Percentiles rank a stretch among this genome's conserved stretches.
phyloP scores from a whole-genome alignment of 805 yeast species.

The Pichia sporocuriosa region DNA sequence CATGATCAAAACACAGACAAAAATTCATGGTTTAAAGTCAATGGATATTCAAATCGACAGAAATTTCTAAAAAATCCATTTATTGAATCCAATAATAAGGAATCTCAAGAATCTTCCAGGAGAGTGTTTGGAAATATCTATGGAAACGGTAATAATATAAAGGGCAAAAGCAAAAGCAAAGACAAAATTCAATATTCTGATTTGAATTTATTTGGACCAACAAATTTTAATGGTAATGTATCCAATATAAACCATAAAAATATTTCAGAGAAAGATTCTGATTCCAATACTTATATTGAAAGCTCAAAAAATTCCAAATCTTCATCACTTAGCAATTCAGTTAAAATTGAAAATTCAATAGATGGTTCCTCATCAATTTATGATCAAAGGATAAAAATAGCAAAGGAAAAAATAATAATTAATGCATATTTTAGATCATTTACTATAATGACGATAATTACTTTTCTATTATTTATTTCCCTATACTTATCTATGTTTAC shows the following conservation, averaged over 20 bases:
- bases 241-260: neutral
- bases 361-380: neutral
- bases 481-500: slow-evolving; percentile 19
- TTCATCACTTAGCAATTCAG: too few species aligned
- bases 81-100: neutral
- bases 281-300: neutral
- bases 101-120: neutral
- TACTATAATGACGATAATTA: slow-evolving; percentile 17
- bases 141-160: too few species aligned
- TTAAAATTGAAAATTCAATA: neutral
- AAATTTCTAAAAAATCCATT: too few species aligned
- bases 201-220: too few species aligned
- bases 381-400: slow-evolving; percentile 6
- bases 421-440: slow-evolving; percentile 21
- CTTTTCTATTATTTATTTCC: slow-evolving; percentile 22
- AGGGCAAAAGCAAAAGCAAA: too few species aligned
- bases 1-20: too few species aligned
- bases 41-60: too few species aligned
- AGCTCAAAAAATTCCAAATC: too few species aligned
- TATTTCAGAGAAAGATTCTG: neutral
- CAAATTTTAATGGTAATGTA: neutral
- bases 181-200: too few species aligned
- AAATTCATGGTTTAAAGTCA: too few species aligned
- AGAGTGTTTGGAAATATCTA: too few species aligned
- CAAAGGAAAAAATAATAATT: slow-evolving; percentile 8